phyloP scores from a whole-genome alignment of 345 rosid species.

The Hevea brasiliensis region DNA sequence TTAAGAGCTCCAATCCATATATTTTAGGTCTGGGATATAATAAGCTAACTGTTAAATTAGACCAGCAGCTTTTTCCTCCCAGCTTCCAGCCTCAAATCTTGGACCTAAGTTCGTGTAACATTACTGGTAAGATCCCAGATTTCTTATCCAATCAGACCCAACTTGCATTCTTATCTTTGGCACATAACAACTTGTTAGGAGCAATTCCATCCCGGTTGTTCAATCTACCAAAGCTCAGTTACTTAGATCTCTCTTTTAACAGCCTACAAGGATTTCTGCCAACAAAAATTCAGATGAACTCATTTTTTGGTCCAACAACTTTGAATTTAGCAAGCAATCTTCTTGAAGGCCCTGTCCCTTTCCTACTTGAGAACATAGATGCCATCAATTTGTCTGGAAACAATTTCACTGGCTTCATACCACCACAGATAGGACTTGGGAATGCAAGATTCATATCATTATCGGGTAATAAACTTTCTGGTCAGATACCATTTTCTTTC shows the following conservation, averaged over 20 bases:
- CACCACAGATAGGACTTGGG: not conserved
- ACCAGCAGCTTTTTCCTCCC: not conserved
- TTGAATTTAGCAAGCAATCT: constrained; percentile 7
- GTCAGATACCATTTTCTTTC: not conserved
- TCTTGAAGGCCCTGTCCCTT: constrained; percentile 14
- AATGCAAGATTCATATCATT: not conserved
- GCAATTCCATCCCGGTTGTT: constrained; percentile 15
- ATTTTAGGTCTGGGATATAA: not conserved
- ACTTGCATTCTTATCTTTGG: constrained; percentile 11
- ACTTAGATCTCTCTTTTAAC: constrained; percentile 14
- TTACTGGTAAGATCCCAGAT: constrained; percentile 2
- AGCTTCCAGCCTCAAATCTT: constrained; percentile 13
- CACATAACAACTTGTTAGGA: constrained; percentile 10
- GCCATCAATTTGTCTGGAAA: not conserved
- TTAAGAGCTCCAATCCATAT: not conserved
- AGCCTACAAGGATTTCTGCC: constrained; percentile 7
- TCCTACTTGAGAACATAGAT: constrained; percentile 9
- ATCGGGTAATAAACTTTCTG: not conserved
- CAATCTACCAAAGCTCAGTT: constrained; percentile 3
- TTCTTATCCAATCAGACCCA: constrained; percentile 9
- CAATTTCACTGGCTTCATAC: constrained; percentile 2
- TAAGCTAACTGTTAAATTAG: not conserved
- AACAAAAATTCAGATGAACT: not conserved
- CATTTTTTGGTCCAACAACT: not conserved
- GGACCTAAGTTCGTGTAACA: constrained; percentile 15